A percentile compares a stretch with the other conserved stretches of the same genome.
phyloP scores from a whole-genome alignment of 2,329 filamentous ascomycete genomes.

The Ilyonectria mors-panacis region DNA sequence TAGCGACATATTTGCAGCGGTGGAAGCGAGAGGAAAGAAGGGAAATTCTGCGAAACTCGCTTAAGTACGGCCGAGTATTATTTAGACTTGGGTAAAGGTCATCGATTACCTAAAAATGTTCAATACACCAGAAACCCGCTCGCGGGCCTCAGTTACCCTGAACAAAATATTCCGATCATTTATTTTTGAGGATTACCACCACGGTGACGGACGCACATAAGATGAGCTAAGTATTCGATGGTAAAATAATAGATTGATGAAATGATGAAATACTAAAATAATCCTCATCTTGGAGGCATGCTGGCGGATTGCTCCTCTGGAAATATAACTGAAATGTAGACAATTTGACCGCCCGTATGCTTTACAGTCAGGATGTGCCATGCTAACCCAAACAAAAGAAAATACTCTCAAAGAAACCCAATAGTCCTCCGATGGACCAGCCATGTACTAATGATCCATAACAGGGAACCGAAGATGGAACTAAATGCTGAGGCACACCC shows the following conservation, averaged over 20 bases:
- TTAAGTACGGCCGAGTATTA: background rate
- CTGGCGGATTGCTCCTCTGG: constrained; percentile 31
- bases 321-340: constrained; percentile 24
- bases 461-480: constrained; percentile 19
- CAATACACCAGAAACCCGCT: background rate
- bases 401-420: constrained; percentile 9
- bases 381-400: constrained; percentile 25
- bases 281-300: constrained; percentile 24
- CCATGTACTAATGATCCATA: constrained; percentile 37
- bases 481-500: constrained; percentile 15
- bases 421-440: constrained; percentile 36
- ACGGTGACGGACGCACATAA: background rate
- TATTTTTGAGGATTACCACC: background rate
- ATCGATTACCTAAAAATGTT: background rate
- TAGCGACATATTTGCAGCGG: constrained; percentile 9
- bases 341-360: constrained; percentile 27
- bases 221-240: background rate
- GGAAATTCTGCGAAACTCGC: background rate
- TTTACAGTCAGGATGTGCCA: constrained; percentile 18
- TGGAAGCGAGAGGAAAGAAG: background rate
- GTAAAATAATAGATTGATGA: background rate
- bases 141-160: background rate
- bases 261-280: constrained; percentile 13
- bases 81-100: background rate
- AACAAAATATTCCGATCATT: background rate